Base-by-base conservation (phyloP, 2,329 filamentous ascomycete genomes). In the Cytospora piceicola region DNA sequence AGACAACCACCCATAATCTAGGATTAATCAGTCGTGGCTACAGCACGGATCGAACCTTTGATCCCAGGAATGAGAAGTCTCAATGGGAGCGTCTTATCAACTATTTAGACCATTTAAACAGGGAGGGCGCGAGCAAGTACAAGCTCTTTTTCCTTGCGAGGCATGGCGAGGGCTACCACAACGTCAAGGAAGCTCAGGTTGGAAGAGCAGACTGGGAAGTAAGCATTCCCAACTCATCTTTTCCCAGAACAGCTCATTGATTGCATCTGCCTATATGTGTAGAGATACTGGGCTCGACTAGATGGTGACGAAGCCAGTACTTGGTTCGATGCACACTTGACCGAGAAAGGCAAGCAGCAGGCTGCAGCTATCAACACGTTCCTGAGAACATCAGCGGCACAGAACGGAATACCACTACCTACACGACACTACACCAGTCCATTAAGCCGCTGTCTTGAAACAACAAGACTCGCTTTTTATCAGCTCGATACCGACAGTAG, bases 151-250 rank as follows among this genome's bases (percentile, higher is more conserved):
- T 77, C 67, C 75, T 87, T 65, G 85, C 83, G 27, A 80, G 86
- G 17, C 86, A 88, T 71, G 86, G 86, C 17, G 77, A 85, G 69
- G 86, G 85, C 29, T 77, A 72, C 61, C 78, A 81, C 58, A 81
- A 81, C 65, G 75, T 76, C 61, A 84, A 83, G 62, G 82, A 86
- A 69, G 76, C 78, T n/a, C 82, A 81, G 69, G 87, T 86, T 65
- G 85, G 85, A 51, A 85, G 81, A 0, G 78, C 79, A 4, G 82
- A 78, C 14, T 88, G 86, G 85, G 83, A 88, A 72, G 79, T 79
- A 68, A 66, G 76, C 71, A 17, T 7, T 20, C 8, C 11, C 20
- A 12, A 20, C 56, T n/a, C 29, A 42, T 42, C 24, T 42, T 6
- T 15, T 24, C 22, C 22, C 36, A 69, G 66, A 42, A 15, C n/a